phyloP scores from a whole-genome alignment of 2,329 filamentous ascomycete species.

The Diplocarpon rosae region DNA sequence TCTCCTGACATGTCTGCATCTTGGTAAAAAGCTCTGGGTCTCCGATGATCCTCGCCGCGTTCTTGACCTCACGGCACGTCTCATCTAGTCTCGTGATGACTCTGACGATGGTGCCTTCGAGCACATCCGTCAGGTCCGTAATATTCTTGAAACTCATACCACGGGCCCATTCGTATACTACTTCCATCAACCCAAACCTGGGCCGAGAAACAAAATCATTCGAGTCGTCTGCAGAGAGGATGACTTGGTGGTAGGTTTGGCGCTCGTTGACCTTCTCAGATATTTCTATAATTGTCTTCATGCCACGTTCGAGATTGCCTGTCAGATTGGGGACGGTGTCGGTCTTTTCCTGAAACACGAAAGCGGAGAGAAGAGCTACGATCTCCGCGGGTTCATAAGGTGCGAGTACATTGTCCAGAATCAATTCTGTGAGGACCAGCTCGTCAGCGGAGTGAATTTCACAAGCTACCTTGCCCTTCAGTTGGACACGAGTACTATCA shows the following conservation, averaged over 20 bases:
- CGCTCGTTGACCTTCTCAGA: constrained; percentile 86
- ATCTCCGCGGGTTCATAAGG: constrained; percentile 96
- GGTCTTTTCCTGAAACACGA: constrained; percentile 98
- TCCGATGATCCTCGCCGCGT: constrained; percentile 87
- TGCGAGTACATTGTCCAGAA: constrained; percentile 91
- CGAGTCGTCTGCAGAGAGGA: constrained; percentile 77
- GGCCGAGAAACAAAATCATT: constrained; percentile 85
- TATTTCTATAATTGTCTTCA: constrained; percentile 77
- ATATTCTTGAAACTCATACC: constrained; percentile 99
- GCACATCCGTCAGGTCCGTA: constrained; percentile 86
- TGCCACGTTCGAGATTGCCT: constrained; percentile 68
- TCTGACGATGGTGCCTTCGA: constrained; percentile 93
- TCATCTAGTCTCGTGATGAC: constrained; percentile 92
- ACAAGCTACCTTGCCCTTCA: constrained; percentile 97
- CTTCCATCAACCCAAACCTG: constrained; percentile 88
- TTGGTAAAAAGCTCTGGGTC: constrained; percentile 89
- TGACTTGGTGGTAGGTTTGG: constrained; percentile 85
- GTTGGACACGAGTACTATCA: constrained; percentile 71
- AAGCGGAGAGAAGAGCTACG: constrained; percentile 81
- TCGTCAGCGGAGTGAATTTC: constrained; percentile 97
- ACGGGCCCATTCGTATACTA: constrained; percentile 96
- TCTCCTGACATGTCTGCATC: constrained; percentile 94
- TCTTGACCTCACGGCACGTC: constrained; percentile 94
- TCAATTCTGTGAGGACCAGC: constrained; percentile 87
- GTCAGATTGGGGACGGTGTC: constrained; percentile 71